phyloP scores from a whole-genome alignment of 805 yeast species.

The Candida maris region DNA sequence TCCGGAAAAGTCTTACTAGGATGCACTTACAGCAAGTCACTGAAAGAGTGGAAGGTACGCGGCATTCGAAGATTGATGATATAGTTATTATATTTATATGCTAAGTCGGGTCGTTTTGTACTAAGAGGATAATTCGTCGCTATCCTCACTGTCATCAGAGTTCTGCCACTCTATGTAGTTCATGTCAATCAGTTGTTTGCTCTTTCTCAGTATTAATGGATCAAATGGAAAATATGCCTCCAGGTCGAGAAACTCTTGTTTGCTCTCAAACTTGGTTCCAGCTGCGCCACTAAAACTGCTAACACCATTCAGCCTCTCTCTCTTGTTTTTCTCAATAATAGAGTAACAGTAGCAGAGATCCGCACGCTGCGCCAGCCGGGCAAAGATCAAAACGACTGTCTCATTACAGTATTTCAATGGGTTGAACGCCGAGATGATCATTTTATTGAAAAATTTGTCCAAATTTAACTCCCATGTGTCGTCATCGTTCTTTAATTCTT shows the following conservation, averaged over 20 bases:
- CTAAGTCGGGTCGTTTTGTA: neutral
- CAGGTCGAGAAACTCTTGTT: slow-evolving; percentile 80
- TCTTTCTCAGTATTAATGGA: slow-evolving; percentile 70
- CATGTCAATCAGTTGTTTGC: slow-evolving; percentile 50
- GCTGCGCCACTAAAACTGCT: slow-evolving; percentile 17
- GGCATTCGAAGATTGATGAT: slow-evolving; percentile 75
- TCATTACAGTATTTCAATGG: slow-evolving; percentile 92
- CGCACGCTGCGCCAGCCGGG: slow-evolving; percentile 84
- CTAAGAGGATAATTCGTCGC: slow-evolving; percentile 14
- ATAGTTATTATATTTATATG: slow-evolving; percentile 22
- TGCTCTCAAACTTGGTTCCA: slow-evolving; percentile 33
- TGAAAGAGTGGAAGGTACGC: slow-evolving; percentile 64
- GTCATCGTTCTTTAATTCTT: slow-evolving; percentile 40
- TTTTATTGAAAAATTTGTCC: slow-evolving; percentile 83
- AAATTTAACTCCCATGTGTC: slow-evolving; percentile 73
- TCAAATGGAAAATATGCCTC: slow-evolving; percentile 98
- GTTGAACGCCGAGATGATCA: slow-evolving; percentile 83
- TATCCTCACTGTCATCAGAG: slow-evolving; percentile 48
- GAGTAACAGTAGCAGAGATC: slow-evolving; percentile 92
- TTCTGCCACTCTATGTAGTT: slow-evolving; percentile 82
- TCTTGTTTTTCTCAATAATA: slow-evolving; percentile 84
- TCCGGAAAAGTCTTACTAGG: slow-evolving; percentile 71
- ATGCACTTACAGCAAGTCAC: slow-evolving; percentile 58
- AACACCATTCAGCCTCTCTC: slow-evolving; percentile 54
- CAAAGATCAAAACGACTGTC: slow-evolving; percentile 90